Percentiles rank a stretch among this genome's conserved stretches.
Evolutionary conservation across 1,139 yeast genomes (phyloP).

Genomic region (Kodamaea derodonti): DNA sequence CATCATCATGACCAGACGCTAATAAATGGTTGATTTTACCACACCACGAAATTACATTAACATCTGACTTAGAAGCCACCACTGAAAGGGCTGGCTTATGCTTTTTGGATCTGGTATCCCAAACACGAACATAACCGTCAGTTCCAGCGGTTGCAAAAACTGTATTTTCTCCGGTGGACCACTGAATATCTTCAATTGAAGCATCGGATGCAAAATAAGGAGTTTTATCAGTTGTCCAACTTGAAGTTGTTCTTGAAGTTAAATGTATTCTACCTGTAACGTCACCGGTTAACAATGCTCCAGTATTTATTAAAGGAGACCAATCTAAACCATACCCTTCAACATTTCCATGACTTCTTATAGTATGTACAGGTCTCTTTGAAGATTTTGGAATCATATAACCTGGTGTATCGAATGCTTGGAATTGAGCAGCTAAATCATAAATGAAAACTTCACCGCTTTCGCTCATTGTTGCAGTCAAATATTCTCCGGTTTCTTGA

Average conservation of each 20-base stretch:
- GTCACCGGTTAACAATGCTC: constrained; percentile 87
- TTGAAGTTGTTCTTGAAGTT: constrained; percentile 68
- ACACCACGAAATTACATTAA: constrained; percentile 96
- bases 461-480: constrained; percentile 87
- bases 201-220: constrained; percentile 70
- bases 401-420: constrained; percentile 88
- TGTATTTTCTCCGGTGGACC: constrained; percentile 90
- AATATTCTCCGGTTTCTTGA: constrained; percentile 69
- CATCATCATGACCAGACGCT: constrained; percentile 97
- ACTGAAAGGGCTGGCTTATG: constrained; percentile 89
- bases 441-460: constrained; percentile 84
- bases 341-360: constrained; percentile 84
- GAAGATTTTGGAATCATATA: constrained; percentile 70
- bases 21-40: constrained; percentile 77
- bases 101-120: constrained; percentile 95
- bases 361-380: constrained; percentile 82
- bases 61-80: constrained; percentile 78
- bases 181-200: constrained; percentile 92
- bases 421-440: constrained; percentile 75
- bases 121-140: constrained; percentile 87
- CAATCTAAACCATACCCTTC: constrained; percentile 98
- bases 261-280: constrained; percentile 76
- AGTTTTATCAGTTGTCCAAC: constrained; percentile 84
- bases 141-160: constrained; percentile 93
- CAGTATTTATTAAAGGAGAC: constrained; percentile 83